Evolutionary conservation across 1,284 basidiomycete species (phyloP), one percentile per base, ranked within the genome.

Genomic region (Flammula alnicola): DNA sequence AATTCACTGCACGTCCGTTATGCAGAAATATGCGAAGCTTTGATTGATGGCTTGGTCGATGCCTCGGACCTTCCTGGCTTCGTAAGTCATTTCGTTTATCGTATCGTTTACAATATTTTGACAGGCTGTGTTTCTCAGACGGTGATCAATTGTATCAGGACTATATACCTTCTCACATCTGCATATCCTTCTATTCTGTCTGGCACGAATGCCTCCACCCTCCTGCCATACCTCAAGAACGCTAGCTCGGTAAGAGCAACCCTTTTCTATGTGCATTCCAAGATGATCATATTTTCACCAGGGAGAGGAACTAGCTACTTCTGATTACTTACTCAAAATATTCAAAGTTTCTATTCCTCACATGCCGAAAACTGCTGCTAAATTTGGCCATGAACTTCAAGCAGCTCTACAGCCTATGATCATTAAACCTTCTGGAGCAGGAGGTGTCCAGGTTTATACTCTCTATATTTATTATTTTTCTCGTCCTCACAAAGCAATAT

Each of bases 11-110:
- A 87, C 52, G 67, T 71, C 5, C 83, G 82, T 14, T 89, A 93
- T 65, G 73, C 78, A 1, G 84, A 88, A 56, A 84, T 95, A 22
- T 92, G 89, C 56, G 91, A 95, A 60, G 80, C 81, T 0, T 70
- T 98, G 56, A 92, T 98, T 45, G 90, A 93, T 63, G 84, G 85
- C 10, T 74, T 98, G 12, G 91, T 95, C 4, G 95, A 95, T 68
- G 89, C 88, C 0, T 83, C 86, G 4, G 86, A 87, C 60, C 69
- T 87, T 16, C 85, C 88, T 38, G 87, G 83, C 35, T 91, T 91
- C 57, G 89, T 91, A 60, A 64, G 88, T 79, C 20, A 5, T 5
- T 27, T 22, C 44, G 11, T 30, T 39, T 14, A 38, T 57, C 63
- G n/a, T n/a, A 19, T 53, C 63, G 22, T 49, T 59, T 47, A 10